Evolutionary conservation across 2,329 filamentous ascomycete species (phyloP).

Genomic region (Diaporthe capsici): DNA sequence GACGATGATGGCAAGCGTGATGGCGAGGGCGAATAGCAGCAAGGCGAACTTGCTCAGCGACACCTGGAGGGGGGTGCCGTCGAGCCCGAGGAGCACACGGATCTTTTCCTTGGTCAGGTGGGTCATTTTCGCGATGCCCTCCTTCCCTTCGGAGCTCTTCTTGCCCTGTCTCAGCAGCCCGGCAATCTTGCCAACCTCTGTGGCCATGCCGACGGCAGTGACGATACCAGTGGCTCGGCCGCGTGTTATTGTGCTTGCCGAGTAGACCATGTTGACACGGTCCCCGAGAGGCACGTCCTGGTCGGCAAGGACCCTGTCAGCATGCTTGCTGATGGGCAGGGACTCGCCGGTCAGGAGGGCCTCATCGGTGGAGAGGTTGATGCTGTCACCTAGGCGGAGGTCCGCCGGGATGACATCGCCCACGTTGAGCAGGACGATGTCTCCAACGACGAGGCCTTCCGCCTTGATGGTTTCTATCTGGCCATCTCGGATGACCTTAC

Average conservation of each 20-base stretch:
- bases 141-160: constrained; percentile 53
- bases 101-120: constrained; percentile 46
- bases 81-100: constrained; percentile 60
- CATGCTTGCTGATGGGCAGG: constrained; percentile 75
- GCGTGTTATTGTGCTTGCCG: constrained; percentile 79
- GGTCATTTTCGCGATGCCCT: constrained; percentile 43
- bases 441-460: constrained; percentile 74
- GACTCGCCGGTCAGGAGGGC: constrained; percentile 82
- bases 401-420: constrained; percentile 81
- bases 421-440: constrained; percentile 72
- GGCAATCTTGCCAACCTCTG: constrained; percentile 71
- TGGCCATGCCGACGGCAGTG: constrained; percentile 75
- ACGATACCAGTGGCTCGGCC: constrained; percentile 79
- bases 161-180: constrained; percentile 65
- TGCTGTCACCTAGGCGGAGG: constrained; percentile 73
- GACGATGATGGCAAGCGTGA: constrained; percentile 58
- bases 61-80: constrained; percentile 77
- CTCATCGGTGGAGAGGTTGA: constrained; percentile 84
- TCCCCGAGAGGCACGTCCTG: constrained; percentile 75
- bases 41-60: constrained; percentile 78
- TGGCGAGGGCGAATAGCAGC: constrained; percentile 72
- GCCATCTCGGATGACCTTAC: constrained; percentile 70
- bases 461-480: constrained; percentile 66
- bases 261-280: constrained; percentile 79
- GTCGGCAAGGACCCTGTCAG: constrained; percentile 68